A percentile compares a stretch with the other conserved stretches of the same genome.
Evolutionary conservation across 225 moss, liverwort and hornwort genomes (phyloP).

Genomic region (Physcomitrellopsis africana): DNA sequence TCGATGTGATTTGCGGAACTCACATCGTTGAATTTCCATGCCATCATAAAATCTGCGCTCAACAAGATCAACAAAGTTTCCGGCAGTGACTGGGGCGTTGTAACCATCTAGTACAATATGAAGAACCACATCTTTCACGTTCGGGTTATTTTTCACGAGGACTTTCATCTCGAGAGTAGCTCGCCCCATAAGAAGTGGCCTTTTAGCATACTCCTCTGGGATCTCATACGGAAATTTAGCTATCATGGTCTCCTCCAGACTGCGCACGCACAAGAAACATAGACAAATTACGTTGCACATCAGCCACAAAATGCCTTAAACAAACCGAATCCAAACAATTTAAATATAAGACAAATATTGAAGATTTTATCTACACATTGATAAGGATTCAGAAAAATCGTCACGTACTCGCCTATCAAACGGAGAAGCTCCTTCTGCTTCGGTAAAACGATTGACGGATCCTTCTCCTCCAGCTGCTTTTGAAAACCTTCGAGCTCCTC

Average conservation of each 20-base stretch:
- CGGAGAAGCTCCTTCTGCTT: constrained; percentile 85
- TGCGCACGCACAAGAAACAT: constrained; percentile 33
- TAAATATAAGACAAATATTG: too few species aligned
- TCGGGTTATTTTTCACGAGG: constrained; percentile 90
- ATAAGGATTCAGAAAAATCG: constrained; percentile 9
- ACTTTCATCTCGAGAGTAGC: constrained; percentile 96
- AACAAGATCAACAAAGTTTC: constrained; percentile 93
- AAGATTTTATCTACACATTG: not conserved
- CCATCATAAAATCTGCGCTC: constrained; percentile 93
- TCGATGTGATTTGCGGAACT: constrained; percentile 12
- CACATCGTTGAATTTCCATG: constrained; percentile 97
- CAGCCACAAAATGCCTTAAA: too few species aligned
- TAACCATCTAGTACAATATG: constrained; percentile 93
- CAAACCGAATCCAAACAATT: too few species aligned
- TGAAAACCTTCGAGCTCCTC: constrained; percentile 76
- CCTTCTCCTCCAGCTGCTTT: constrained; percentile 61
- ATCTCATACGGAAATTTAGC: constrained; percentile 74
- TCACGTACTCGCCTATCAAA: constrained; percentile 87
- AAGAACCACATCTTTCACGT: constrained; percentile 71
- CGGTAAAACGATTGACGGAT: constrained; percentile 74
- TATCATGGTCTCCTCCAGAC: constrained; percentile 95
- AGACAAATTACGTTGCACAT: not conserved
- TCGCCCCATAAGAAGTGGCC: constrained; percentile 85
- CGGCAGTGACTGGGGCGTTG: constrained; percentile 95
- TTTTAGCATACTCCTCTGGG: constrained; percentile 72